A percentile compares a stretch with the other conserved stretches of the same genome.
Evolutionary conservation across 176 grass and related monocot genomes (phyloP).

Genomic region (Oryza longistaminata): DNA sequence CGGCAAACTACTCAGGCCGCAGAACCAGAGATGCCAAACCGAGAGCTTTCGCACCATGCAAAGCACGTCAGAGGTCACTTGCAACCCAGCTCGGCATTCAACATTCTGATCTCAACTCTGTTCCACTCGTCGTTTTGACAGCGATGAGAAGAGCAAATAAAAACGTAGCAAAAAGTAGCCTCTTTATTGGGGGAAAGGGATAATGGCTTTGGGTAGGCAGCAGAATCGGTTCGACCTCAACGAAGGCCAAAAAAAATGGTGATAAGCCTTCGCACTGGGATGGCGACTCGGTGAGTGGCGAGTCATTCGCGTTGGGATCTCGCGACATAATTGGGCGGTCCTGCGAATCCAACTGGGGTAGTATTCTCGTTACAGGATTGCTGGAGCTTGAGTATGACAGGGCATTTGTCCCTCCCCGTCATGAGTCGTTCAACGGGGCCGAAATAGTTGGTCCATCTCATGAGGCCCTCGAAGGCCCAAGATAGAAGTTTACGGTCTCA

Average conservation of each 20-base stretch:
- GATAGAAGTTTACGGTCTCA: too few relatives aligned
- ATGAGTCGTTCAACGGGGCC: background rate
- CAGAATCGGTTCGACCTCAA: background rate
- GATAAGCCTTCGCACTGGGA: background rate
- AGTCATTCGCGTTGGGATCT: background rate
- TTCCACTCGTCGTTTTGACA: background rate
- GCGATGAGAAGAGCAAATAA: background rate
- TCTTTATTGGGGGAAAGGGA: background rate
- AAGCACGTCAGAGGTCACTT: background rate
- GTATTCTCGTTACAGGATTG: background rate
- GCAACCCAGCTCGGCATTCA: background rate
- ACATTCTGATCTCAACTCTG: background rate
- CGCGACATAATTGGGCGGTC: background rate
- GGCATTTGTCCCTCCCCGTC: background rate
- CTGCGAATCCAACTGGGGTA: background rate
- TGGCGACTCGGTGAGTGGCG: background rate
- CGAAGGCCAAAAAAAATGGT: background rate
- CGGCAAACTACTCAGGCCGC: background rate
- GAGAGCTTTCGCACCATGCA: background rate
- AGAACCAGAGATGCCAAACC: background rate
- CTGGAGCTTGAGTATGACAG: background rate
- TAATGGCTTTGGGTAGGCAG: background rate
- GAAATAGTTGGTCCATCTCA: background rate
- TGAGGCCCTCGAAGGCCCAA: background rate
- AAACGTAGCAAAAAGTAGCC: background rate